Conservation (phyloP, 495 filamentous ascomycete genomes). For the Penicillium paradoxum region DNA sequence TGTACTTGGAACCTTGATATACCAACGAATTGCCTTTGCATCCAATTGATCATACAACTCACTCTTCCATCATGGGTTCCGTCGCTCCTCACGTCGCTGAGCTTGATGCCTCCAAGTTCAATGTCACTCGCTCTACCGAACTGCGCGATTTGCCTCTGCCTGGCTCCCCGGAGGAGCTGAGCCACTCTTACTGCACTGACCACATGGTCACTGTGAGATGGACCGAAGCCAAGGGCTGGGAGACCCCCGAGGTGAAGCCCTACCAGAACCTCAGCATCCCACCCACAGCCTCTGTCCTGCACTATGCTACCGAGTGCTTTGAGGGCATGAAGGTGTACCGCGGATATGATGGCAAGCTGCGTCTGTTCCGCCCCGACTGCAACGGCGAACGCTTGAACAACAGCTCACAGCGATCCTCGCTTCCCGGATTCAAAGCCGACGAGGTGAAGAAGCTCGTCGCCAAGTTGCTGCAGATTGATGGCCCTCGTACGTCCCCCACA, state of each 20-base stretch:
- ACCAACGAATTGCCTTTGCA: not conserved
- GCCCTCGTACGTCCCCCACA: slow-evolving; percentile 31
- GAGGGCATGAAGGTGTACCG: slow-evolving; percentile 88
- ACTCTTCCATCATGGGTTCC: slow-evolving; percentile 32
- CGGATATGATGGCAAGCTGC: slow-evolving; percentile 72
- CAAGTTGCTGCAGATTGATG: slow-evolving; percentile 53
- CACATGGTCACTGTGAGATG: slow-evolving; percentile 83
- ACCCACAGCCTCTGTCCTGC: slow-evolving; percentile 78
- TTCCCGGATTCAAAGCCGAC: slow-evolving; percentile 67
- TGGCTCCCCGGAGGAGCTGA: slow-evolving; percentile 46
- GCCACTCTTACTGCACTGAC: slow-evolving; percentile 67
- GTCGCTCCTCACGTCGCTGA: slow-evolving; percentile 31
- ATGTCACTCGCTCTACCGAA: slow-evolving; percentile 58
- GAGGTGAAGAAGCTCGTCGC: slow-evolving; percentile 72
- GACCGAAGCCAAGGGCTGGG: slow-evolving; percentile 66
- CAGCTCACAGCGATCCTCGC: slow-evolving; percentile 67
- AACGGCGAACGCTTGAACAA: slow-evolving; percentile 71
- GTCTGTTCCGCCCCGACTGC: slow-evolving; percentile 76
- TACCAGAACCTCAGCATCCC: slow-evolving; percentile 76
- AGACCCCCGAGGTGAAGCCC: slow-evolving; percentile 69
- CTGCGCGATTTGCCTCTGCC: slow-evolving; percentile 64
- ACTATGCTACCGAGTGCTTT: slow-evolving; percentile 92
- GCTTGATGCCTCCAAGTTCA: slow-evolving; percentile 72
- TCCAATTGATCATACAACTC: slow-evolving; percentile 1
- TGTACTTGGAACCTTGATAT: not conserved